phyloP scores from a whole-genome alignment of 2,329 filamentous ascomycete species.

The Cordyceps cateniannulata region DNA sequence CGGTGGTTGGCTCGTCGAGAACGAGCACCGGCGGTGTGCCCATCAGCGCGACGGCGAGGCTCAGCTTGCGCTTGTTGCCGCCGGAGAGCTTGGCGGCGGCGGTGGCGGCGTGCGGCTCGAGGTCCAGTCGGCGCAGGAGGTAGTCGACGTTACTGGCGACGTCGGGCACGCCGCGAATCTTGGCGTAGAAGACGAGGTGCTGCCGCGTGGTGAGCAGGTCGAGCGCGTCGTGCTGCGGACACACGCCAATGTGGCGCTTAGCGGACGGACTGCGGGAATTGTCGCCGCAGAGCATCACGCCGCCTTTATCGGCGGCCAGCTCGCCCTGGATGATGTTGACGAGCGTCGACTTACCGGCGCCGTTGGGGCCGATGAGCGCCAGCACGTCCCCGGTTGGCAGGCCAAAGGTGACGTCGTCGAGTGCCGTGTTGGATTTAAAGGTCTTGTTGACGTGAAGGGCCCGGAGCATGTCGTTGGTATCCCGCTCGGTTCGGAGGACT shows the following conservation, averaged over 20 bases:
- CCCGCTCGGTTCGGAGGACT: conserved; percentile 45
- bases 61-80: conserved; percentile 82
- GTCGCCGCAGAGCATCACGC: conserved; percentile 69
- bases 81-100: conserved; percentile 73
- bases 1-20: conserved; percentile 76
- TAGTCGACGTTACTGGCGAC: conserved; percentile 66
- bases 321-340: conserved; percentile 80
- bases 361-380: conserved; percentile 77
- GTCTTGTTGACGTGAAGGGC: conserved; percentile 69
- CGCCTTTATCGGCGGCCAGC: conserved; percentile 56
- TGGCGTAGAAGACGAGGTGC: conserved; percentile 73
- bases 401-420: conserved; percentile 74
- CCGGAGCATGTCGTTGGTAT: conserved; percentile 54
- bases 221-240: conserved; percentile 76
- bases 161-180: conserved; percentile 63
- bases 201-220: conserved; percentile 79
- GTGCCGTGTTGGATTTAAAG: conserved; percentile 64
- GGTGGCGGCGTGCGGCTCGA: conserved; percentile 59
- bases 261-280: conserved; percentile 51
- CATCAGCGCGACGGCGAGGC: conserved; percentile 77
- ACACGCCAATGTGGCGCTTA: conserved; percentile 64
- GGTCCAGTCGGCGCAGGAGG: conserved; percentile 66
- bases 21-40: conserved; percentile 77
- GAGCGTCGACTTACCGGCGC: conserved; percentile 79
- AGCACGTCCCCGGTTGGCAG: conserved; percentile 71